Evolutionary conservation across 148 eudicot genomes (phyloP).

Genomic region (Cornus kousa): DNA sequence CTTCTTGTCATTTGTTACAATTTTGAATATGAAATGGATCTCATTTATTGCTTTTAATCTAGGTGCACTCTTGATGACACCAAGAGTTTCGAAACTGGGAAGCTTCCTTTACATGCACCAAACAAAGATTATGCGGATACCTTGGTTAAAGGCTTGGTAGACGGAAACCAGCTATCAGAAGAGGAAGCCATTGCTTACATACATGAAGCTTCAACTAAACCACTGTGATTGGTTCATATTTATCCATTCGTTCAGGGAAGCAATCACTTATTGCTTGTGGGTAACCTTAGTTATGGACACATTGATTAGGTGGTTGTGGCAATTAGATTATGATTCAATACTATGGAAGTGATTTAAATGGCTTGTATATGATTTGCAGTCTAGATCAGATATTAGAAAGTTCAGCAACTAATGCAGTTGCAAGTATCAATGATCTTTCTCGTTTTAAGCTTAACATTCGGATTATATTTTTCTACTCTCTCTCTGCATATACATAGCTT

Average conservation of each 20-base stretch:
- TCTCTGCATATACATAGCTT: too few relatives aligned
- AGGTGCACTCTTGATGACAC: constrained; percentile 70
- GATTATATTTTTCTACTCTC: not conserved
- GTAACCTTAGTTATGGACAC: not conserved
- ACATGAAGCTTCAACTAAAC: constrained; percentile 55
- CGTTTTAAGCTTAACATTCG: too few relatives aligned
- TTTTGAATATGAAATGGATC: not conserved
- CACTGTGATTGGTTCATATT: constrained; percentile 30
- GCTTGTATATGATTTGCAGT: not conserved
- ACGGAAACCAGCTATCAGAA: constrained; percentile 63
- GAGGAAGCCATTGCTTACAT: constrained; percentile 76
- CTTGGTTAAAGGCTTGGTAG: constrained; percentile 68
- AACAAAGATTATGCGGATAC: constrained; percentile 55
- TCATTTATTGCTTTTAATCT: constrained; percentile 13
- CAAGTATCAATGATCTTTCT: not conserved
- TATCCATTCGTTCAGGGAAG: not conserved
- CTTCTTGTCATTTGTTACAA: not conserved
- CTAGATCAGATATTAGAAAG: not conserved
- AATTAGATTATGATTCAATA: not conserved
- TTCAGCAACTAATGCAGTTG: not conserved
- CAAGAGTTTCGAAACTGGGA: constrained; percentile 61
- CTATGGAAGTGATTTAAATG: not conserved
- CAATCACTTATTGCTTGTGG: not conserved
- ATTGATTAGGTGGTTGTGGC: not conserved
- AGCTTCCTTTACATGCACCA: constrained; percentile 49